Evolutionary conservation across 164 flowering plant species (phyloP).

Genomic region (Saururus chinensis): DNA sequence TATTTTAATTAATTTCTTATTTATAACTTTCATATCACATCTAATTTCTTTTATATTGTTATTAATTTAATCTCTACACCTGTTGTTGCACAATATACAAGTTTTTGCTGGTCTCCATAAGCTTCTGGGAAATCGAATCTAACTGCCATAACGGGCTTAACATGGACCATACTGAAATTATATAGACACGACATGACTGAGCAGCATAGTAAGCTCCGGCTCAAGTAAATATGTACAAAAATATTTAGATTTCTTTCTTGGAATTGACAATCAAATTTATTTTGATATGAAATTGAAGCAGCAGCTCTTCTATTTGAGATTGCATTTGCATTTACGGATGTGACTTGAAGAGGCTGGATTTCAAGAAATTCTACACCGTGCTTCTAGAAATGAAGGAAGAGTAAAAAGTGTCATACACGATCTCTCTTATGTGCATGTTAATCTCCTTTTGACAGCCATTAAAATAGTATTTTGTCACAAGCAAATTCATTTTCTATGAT

Average conservation of each 20-base stretch:
- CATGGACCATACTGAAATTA: constrained; percentile 57
- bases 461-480: neutral
- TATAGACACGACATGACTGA: constrained; percentile 23
- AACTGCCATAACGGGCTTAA: constrained; percentile 36
- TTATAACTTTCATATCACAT: neutral
- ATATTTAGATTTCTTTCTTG: neutral
- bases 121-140: constrained; percentile 39
- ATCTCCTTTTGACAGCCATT: neutral
- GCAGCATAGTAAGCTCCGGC: constrained; percentile 45
- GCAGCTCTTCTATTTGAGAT: neutral
- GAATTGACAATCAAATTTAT: too few species aligned
- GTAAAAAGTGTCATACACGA: too few species aligned
- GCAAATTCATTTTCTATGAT: neutral
- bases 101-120: constrained; percentile 37
- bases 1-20: constrained; percentile 8
- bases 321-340: neutral
- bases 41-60: too few species aligned
- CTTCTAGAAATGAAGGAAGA: neutral
- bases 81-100: constrained; percentile 29
- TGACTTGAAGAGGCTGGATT: neutral
- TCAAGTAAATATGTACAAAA: too few species aligned
- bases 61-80: neutral
- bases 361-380: neutral
- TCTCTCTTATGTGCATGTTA: too few species aligned
- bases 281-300: neutral